Base-by-base conservation (phyloP, 1,284 basidiomycete species). In the Erythrobasidium hasegawianum region DNA sequence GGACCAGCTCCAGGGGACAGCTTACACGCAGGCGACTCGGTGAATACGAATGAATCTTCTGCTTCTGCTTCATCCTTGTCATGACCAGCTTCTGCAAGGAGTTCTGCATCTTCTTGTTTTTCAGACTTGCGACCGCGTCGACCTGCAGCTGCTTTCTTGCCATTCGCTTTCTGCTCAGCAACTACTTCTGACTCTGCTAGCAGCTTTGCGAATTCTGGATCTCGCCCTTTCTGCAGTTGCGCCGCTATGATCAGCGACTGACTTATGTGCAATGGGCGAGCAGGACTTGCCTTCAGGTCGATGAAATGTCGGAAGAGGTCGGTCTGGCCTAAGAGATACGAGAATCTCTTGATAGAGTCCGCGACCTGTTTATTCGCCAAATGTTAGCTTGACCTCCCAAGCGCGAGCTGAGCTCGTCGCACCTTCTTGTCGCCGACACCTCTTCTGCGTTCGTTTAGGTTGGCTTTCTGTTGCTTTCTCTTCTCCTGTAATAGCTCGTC, bases 281-380 rank as follows among this genome's bases (percentile, higher is more conserved):
- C 14, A 47, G 54, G 8, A 49, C 38, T 18, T 38, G 33, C 29
- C 83, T 95, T 94, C 78, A 95, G 87, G 75, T 95, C 90, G 8
- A 95, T 89, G 74, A 97, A 97, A 77, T 96, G 93, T 73, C 90
- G 89, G 81, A 97, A 97, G 16, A 96, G 81, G 72, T 97, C 94
- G 0, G 92, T 97, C 78, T 97, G 92, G 7, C 93, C 94, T 0
- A 97, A 83, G 16, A 97, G 83, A 77, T 95, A 96, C 8, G 89
- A 90, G 77, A 96, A 97, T 13, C 91, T 87, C 78, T 96, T 97
- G 72, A 96, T 88, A 33, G 91, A 90, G 75, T 96, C 93, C n/a
- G 89, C 80, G 38, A 92, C 83, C 90, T 95, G 70, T n/a, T 20
- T 13, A 2, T 26, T 16, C 50, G 29, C 26, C 62, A 7, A 57